Conservation (phyloP, 2,329 filamentous ascomycete genomes). For the Fusarium pseudocircinatum region DNA sequence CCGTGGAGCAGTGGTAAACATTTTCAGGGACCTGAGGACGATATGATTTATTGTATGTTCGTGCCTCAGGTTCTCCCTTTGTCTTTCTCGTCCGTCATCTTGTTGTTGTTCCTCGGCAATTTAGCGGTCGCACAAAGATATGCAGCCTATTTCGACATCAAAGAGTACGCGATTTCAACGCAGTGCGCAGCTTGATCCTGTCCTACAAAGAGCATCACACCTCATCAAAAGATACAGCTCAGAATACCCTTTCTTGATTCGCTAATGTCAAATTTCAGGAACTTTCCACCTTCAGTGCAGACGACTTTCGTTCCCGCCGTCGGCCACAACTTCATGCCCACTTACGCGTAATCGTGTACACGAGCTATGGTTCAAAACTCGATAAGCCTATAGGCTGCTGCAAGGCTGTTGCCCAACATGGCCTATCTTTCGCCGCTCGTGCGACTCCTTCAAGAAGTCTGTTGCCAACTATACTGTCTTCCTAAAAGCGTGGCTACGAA, state of each 20-base stretch:
- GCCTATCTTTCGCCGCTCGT: neutral
- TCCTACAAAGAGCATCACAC: neutral
- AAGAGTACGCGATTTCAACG: neutral
- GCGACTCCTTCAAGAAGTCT: neutral
- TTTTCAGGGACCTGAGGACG: too few relatives aligned
- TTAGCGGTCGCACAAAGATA: neutral
- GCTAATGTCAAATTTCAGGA: neutral
- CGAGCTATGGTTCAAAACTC: neutral
- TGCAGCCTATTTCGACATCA: neutral
- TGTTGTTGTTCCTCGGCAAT: neutral
- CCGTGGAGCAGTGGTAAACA: too few relatives aligned
- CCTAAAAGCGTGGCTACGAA: too few relatives aligned
- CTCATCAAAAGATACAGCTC: neutral
- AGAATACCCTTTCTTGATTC: neutral
- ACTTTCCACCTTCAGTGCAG: too few relatives aligned
- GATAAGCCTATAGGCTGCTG: neutral
- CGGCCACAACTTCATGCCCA: neutral
- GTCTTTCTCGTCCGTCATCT: neutral
- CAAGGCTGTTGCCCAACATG: neutral
- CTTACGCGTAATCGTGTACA: neutral
- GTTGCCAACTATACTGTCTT: neutral
- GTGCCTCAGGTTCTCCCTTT: neutral
- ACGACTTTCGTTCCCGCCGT: neutral
- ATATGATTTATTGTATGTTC: neutral
- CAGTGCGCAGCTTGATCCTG: neutral